phyloP scores from a whole-genome alignment of 106 monocot genomes.

The Agapanthus africanus region DNA sequence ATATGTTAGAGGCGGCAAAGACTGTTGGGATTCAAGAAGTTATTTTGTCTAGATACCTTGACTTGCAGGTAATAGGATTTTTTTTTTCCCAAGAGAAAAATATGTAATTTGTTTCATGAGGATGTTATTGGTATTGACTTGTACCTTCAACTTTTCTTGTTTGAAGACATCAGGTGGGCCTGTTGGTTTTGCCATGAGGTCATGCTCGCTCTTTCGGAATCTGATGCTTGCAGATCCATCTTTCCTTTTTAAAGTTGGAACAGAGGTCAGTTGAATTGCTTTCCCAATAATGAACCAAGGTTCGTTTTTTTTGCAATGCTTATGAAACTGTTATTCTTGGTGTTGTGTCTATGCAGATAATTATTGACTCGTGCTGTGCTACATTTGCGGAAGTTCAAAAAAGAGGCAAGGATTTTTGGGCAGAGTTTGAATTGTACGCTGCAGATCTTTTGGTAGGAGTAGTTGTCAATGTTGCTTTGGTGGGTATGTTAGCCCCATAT shows the following conservation, averaged over 20 bases:
- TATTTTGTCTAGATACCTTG: constrained; percentile 60
- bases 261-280: constrained; percentile 40
- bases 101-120: too few species aligned
- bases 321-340: background rate
- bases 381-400: constrained; percentile 85
- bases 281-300: background rate
- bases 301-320: too few species aligned
- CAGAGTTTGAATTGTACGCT: constrained; percentile 79
- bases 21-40: constrained; percentile 54
- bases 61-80: constrained; percentile 91
- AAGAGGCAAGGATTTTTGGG: constrained; percentile 88
- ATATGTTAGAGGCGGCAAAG: constrained; percentile 65
- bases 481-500: constrained; percentile 69
- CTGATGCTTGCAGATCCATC: constrained; percentile 78
- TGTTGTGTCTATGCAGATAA: constrained; percentile 37
- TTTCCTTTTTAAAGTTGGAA: constrained; percentile 82
- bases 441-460: constrained; percentile 76
- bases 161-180: constrained; percentile 56
- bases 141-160: too few species aligned
- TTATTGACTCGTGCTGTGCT: constrained; percentile 75
- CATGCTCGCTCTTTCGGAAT: constrained; percentile 46
- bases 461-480: constrained; percentile 53
- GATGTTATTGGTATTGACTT: too few species aligned
- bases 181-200: constrained; percentile 44
- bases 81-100: too few species aligned